Conservation (phyloP, 2,329 filamentous ascomycete genomes). For the Lojkania enalia region DNA sequence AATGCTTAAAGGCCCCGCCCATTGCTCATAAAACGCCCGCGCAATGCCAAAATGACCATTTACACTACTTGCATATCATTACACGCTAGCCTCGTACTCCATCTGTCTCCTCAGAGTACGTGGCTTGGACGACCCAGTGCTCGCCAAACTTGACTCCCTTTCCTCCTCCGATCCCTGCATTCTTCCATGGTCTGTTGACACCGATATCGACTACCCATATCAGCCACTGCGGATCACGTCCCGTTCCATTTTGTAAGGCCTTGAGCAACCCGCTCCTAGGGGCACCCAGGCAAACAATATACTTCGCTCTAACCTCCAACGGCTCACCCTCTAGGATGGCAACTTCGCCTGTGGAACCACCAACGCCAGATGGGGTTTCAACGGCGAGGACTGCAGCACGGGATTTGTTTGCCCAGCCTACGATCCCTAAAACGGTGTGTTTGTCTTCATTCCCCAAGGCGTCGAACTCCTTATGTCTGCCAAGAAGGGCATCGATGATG, state of each 20-base stretch:
- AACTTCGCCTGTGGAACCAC: slow-evolving; percentile 68
- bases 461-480: slow-evolving; percentile 85
- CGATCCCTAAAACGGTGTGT: slow-evolving; percentile 81
- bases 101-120: slow-evolving; percentile 43
- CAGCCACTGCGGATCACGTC: slow-evolving; percentile 65
- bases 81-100: too few species aligned
- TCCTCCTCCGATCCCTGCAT: slow-evolving; percentile 77
- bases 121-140: slow-evolving; percentile 79
- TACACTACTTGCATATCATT: neutral
- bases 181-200: slow-evolving; percentile 81
- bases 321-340: slow-evolving; percentile 70
- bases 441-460: slow-evolving; percentile 83
- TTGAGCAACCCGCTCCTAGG: slow-evolving; percentile 84
- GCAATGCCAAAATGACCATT: slow-evolving; percentile 9
- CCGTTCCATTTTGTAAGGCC: slow-evolving; percentile 67
- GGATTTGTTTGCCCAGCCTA: slow-evolving; percentile 90
- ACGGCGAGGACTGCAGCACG: slow-evolving; percentile 81
- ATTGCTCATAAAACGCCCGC: slow-evolving; percentile 8
- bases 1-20: too few species aligned
- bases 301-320: slow-evolving; percentile 79
- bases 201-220: slow-evolving; percentile 87
- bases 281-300: slow-evolving; percentile 82
- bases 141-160: slow-evolving; percentile 87
- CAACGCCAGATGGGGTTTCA: slow-evolving; percentile 89
- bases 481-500: slow-evolving; percentile 86